Percentiles rank a stretch among this genome's conserved stretches.
Conservation (phyloP, 148 eudicot species). For the Linanthus parryae region DNA sequence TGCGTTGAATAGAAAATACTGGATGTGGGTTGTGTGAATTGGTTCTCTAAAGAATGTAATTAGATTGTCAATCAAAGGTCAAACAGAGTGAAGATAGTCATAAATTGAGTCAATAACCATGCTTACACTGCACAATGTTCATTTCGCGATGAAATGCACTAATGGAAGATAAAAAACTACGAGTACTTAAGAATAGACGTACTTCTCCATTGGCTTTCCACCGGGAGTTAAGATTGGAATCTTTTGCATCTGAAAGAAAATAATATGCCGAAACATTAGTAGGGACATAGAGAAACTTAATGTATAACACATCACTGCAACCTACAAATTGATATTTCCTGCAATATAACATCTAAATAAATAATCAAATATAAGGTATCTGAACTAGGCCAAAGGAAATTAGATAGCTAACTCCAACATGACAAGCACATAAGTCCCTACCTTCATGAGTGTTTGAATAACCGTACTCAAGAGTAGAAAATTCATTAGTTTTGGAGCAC, state of each 20-base stretch:
- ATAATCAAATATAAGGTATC: neutral
- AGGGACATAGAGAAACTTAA: neutral
- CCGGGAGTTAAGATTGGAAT: slow-evolving; percentile 11
- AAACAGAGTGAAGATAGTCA: neutral
- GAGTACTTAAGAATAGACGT: slow-evolving; percentile 4
- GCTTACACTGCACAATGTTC: neutral
- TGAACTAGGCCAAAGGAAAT: neutral
- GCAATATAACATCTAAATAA: too few relatives aligned
- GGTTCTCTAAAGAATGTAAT: too few relatives aligned
- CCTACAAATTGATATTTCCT: too few relatives aligned
- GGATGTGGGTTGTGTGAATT: too few relatives aligned
- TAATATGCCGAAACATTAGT: slow-evolving; percentile 6
- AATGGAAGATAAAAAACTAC: neutral
- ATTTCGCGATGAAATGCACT: neutral
- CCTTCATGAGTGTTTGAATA: slow-evolving; percentile 7
- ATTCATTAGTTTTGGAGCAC: slow-evolving; percentile 14
- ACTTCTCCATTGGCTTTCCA: slow-evolving; percentile 10
- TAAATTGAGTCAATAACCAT: neutral
- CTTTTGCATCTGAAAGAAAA: slow-evolving; percentile 15
- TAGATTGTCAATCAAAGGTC: too few relatives aligned
- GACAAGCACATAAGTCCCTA: slow-evolving; percentile 3
- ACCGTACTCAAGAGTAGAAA: slow-evolving; percentile 8
- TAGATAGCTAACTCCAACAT: neutral
- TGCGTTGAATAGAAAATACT: too few relatives aligned
- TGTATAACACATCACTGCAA: too few relatives aligned